Base-by-base conservation (phyloP, 1,139 yeast genomes). In the Lodderomyces margitis region DNA sequence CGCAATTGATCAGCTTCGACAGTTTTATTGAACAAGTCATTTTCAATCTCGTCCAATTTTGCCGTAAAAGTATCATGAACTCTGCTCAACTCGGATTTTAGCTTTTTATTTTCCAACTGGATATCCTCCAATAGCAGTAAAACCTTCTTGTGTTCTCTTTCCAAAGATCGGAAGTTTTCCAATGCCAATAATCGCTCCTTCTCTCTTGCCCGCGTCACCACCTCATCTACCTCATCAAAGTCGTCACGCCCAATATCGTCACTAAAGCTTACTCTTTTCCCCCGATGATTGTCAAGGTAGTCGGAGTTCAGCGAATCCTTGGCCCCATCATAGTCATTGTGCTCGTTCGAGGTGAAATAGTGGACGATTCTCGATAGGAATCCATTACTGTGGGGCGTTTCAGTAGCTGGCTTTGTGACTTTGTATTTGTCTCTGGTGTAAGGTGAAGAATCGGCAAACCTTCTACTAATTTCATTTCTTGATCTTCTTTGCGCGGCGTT, bases 321-420 rank as follows among this genome's bases (percentile, higher is more conserved):
- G 11, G 19, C 37, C 21, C 39, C 39, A 11, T 44, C 46, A 14
- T 44, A 44, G 8, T 46, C 47, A 9, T 4, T 5, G 11, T 28
- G 32, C 7, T 28, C 32, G 16, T 37, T 36, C 15, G 35, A 43
- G 2, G 49, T 43, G 21, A 54, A 46, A 37, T 50, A 41, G 36
- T 46, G 38, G 17, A 53, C 45, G 9, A 55, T 38, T 38, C 49
- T 47, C 7, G 50, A 46, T 36, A 55, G 38, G 9, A 54, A 31
- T 16, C 58, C 57, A 14, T 32, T 30, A 10, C n/a, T 12, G 3
- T 12, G 25, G 23, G 42, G 42, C 9, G 36, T 32, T 14, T 27
- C 38, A 11, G 19, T 34, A 14, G 30, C 28, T 12, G 40, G 14
- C 16, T 49, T 49, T 24, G 47, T 39, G 9, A 49, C 34, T 30